Base-by-base conservation (phyloP, 805 yeast genomes). In the Starmerella tilneyi region DNA sequence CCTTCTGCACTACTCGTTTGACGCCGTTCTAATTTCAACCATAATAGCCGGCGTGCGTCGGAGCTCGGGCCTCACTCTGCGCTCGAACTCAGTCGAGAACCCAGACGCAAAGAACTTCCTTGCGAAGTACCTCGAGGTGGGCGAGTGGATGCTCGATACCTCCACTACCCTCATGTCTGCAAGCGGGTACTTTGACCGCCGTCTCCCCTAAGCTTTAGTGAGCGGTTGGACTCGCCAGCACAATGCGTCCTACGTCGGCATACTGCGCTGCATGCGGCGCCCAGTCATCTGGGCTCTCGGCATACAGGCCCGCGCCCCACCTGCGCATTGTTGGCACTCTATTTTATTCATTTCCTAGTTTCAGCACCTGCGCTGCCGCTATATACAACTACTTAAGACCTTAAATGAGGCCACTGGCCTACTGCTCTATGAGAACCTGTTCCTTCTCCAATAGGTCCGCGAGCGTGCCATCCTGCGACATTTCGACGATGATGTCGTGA, bases 401-500 rank as follows among this genome's bases (percentile, higher is more conserved):
- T 11, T 8, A 24, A 11, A 11, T 11, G 27, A 11, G 27, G 27
- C 8, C 11, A 24, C 11, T 11, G 27, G 11, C 13, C n/a, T 22
- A 43, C 29, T 24, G 43, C 11, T 92, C 86, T 24, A 86, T 78
- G 46, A 89, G 72, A 34, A 84, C 92, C 41, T 77, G 75, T 44
- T 82, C 84, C 45, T 75, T 68, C 53, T 88, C 96, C 42, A 92
- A 70, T 50, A 92, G 62, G 46, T 88, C 88, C 15, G 86, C 78
- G 44, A 92, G 74, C 59, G 89, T 96, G n/a, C 98, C 98, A 43
- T 70, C 62, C 51, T 62, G 59, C 31, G 94, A 84, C 97, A 92
- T 88, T 46, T 83, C 77, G 61, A 81, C 84, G 43, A 92, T 72
- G 52, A 92, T 88, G 65, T 92, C 99, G 66, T 96, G 92, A 4